Percentiles rank a stretch among this genome's conserved stretches.
phyloP scores from a whole-genome alignment of 352 stramenopile genomes.

The Globisporangium emineosum region DNA sequence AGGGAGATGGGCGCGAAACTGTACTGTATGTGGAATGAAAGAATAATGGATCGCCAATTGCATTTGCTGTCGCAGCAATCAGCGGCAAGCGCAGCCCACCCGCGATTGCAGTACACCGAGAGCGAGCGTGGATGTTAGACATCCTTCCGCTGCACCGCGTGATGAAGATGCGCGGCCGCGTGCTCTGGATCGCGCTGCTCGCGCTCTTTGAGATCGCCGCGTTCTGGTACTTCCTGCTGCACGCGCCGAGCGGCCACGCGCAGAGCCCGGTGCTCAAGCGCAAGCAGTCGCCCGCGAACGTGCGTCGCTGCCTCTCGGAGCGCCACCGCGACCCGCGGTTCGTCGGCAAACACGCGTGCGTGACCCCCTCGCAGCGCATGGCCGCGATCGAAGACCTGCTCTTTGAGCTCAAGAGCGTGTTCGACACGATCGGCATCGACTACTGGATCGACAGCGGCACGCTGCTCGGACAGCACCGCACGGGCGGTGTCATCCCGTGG shows the following conservation, averaged over 20 bases:
- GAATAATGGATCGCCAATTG: not conserved
- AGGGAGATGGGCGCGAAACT: conserved; percentile 4
- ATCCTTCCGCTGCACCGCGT: not conserved
- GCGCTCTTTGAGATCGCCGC: conserved; percentile 31
- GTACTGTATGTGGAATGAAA: not conserved
- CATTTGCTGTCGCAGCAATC: not conserved
- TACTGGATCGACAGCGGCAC: conserved; percentile 63
- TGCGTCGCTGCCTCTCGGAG: conserved; percentile 35
- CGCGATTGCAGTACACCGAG: not conserved
- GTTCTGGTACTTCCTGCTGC: conserved; percentile 38
- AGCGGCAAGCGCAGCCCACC: not conserved
- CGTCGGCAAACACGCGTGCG: conserved; percentile 27
- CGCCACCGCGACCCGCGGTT: conserved; percentile 36
- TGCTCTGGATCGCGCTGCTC: conserved; percentile 29
- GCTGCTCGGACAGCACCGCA: conserved; percentile 48
- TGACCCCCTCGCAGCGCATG: conserved; percentile 33
- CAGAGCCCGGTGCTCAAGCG: conserved; percentile 15
- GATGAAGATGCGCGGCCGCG: conserved; percentile 5
- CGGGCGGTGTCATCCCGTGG: conserved; percentile 40
- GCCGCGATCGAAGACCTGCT: conserved; percentile 35
- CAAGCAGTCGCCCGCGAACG: conserved; percentile 20
- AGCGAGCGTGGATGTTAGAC: not conserved
- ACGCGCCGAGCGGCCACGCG: conserved; percentile 17
- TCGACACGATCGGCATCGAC: conserved; percentile 30
- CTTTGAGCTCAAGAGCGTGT: conserved; percentile 29